Conservation (phyloP, 345 rosid genomes). For the Heritiera fomes region DNA sequence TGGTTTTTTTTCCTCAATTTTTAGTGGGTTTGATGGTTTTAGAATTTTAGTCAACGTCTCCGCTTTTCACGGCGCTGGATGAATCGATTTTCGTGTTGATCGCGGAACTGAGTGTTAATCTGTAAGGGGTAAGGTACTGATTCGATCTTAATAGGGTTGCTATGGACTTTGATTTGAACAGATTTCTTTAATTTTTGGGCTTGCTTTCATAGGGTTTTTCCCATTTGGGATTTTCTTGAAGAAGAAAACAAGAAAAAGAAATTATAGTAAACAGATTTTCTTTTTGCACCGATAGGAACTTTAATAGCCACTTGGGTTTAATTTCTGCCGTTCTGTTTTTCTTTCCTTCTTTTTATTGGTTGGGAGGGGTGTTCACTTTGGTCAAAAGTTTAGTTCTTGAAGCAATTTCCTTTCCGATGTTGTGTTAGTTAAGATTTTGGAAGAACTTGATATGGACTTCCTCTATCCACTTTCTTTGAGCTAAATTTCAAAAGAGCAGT, state of each 20-base stretch:
- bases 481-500: neutral
- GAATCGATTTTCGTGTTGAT: slow-evolving; percentile 4
- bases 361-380: neutral
- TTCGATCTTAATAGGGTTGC: slow-evolving; percentile 10
- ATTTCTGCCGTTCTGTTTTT: neutral
- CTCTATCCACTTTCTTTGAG: neutral
- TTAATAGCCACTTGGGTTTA: neutral
- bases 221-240: neutral
- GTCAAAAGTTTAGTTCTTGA: neutral
- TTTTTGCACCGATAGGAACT: neutral
- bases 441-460: neutral
- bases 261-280: neutral
- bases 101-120: neutral
- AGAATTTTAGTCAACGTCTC: neutral
- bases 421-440: neutral
- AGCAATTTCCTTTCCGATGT: neutral
- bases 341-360: neutral
- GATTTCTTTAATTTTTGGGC: neutral
- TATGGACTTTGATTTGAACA: neutral
- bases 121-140: neutral
- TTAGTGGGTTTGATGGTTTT: neutral
- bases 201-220: neutral
- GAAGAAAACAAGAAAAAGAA: slow-evolving; percentile 8
- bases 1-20: neutral
- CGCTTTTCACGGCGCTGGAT: neutral